Conservation (phyloP, 306 rosid species). For the Gynostemma pentaphyllum region DNA sequence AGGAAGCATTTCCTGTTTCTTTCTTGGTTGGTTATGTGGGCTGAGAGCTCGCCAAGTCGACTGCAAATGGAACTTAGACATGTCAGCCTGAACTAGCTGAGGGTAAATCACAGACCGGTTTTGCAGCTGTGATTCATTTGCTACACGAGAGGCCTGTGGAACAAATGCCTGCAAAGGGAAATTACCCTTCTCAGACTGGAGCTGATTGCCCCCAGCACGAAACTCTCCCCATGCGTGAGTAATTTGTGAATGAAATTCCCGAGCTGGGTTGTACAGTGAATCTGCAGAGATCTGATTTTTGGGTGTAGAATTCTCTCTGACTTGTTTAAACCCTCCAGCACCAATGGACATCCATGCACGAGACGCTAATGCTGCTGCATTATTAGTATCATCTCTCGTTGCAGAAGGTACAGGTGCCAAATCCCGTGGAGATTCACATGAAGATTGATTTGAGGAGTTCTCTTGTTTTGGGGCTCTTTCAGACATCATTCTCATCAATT, state of each 20-base stretch:
- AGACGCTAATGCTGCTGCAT: conserved; percentile 85
- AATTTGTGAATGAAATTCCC: conserved; percentile 53
- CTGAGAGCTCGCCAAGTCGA: conserved; percentile 56
- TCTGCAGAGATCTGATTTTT: conserved; percentile 61
- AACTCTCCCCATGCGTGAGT: conserved; percentile 48
- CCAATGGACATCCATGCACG: conserved; percentile 99
- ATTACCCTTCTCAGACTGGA: conserved; percentile 48
- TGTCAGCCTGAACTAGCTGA: conserved; percentile 60
- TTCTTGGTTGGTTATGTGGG: conserved; percentile 56
- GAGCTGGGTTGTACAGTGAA: conserved; percentile 57
- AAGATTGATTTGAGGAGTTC: conserved; percentile 41
- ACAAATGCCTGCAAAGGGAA: conserved; percentile 57
- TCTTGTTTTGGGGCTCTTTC: conserved; percentile 69
- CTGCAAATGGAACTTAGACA: conserved; percentile 73
- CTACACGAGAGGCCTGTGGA: conserved; percentile 40
- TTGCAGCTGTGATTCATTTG: conserved; percentile 43
- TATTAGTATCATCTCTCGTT: conserved; percentile 46
- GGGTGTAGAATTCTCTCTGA: conserved; percentile 47
- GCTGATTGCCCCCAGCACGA: conserved; percentile 41
- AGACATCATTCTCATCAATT: conserved; percentile 59
- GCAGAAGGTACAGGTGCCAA: conserved; percentile 41
- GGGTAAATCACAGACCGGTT: conserved; percentile 58
- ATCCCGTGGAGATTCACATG: conserved; percentile 38
- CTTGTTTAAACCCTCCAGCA: conserved; percentile 76
- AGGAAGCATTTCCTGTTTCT: conserved; percentile 75